phyloP scores from a whole-genome alignment of 164 flowering plant species.

The Aristolochia californica region DNA sequence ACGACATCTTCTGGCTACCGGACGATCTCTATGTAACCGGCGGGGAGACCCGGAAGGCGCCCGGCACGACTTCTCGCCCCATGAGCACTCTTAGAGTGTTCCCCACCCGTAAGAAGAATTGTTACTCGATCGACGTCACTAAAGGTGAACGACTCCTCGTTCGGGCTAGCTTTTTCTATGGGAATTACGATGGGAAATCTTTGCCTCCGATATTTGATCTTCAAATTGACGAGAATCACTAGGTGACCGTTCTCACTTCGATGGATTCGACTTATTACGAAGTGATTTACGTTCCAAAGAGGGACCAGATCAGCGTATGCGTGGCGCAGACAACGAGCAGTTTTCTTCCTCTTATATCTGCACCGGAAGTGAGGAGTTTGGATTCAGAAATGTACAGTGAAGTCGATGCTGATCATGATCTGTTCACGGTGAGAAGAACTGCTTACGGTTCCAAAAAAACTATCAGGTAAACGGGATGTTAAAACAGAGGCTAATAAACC shows the following conservation, averaged over 20 bases:
- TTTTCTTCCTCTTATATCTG: conserved; percentile 9
- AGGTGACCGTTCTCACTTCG: conserved; percentile 7
- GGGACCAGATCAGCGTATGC: conserved; percentile 8
- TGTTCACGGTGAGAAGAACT: conserved; percentile 1
- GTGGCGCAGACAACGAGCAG: conserved; percentile 1
- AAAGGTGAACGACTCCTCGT: conserved; percentile 12
- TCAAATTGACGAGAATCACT: conserved; percentile 23
- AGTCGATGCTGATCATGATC: conserved; percentile 5
- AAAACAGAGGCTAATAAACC: too few relatives aligned
- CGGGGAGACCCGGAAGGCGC: conserved; percentile 15
- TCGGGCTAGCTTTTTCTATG: conserved; percentile 30
- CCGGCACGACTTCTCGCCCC: conserved; percentile 1
- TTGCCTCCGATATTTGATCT: conserved; percentile 30
- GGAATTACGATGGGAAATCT: conserved; percentile 24
- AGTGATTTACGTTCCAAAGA: conserved; percentile 5
- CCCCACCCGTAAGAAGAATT: conserved; percentile 24
- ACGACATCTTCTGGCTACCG: conserved; percentile 14
- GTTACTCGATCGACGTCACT: conserved; percentile 13
- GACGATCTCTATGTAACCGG: conserved; percentile 12
- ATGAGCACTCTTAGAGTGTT: conserved; percentile 27
- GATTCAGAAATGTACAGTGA: conserved; percentile 1
- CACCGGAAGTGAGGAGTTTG: conserved; percentile 2
- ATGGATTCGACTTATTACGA: background rate
- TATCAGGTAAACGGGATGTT: conserved; percentile 2
- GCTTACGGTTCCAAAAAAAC: conserved; percentile 3